A percentile compares a stretch with the other conserved stretches of the same genome.
phyloP scores from a whole-genome alignment of 352 stramenopile species.

The Globisporangium irregulare region DNA sequence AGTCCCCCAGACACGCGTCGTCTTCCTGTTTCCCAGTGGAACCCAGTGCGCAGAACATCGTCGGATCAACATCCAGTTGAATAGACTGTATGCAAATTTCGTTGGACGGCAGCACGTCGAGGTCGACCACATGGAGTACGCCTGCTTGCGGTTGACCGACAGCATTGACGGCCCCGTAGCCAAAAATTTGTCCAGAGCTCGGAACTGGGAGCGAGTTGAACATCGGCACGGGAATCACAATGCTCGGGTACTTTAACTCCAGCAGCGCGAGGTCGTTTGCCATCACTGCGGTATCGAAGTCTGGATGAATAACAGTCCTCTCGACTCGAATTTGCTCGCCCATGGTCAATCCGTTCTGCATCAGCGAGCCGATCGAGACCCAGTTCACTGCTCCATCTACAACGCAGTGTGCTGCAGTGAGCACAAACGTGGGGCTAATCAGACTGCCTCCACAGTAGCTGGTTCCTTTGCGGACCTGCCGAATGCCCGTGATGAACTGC shows the following conservation, averaged over 20 bases:
- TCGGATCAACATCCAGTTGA: too few relatives aligned
- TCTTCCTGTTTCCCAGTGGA: too few relatives aligned
- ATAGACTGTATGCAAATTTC: too few relatives aligned
- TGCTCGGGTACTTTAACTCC: background rate
- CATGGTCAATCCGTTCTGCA: background rate
- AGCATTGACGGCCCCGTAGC: background rate
- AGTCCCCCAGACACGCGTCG: too few relatives aligned
- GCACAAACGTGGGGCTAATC: background rate
- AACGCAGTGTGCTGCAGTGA: slow-evolving; percentile 11
- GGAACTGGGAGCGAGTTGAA: background rate
- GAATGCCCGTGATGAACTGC: slow-evolving; percentile 1
- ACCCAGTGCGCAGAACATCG: too few relatives aligned
- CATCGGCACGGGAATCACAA: background rate
- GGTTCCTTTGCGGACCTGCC: background rate
- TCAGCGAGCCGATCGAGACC: slow-evolving; percentile 22
- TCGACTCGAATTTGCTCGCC: background rate
- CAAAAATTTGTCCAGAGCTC: background rate
- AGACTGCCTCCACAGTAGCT: slow-evolving; percentile 10
- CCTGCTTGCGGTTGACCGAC: too few relatives aligned
- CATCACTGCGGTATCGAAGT: background rate
- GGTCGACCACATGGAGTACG: too few relatives aligned
- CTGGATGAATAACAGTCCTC: background rate
- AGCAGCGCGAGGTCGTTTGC: background rate
- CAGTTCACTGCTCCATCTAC: slow-evolving; percentile 6
- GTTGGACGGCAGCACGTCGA: too few relatives aligned